Evolutionary conservation across 257 asterid species (phyloP), one percentile per base, ranked within the genome.

Genomic region (Linderniella brevidens): DNA sequence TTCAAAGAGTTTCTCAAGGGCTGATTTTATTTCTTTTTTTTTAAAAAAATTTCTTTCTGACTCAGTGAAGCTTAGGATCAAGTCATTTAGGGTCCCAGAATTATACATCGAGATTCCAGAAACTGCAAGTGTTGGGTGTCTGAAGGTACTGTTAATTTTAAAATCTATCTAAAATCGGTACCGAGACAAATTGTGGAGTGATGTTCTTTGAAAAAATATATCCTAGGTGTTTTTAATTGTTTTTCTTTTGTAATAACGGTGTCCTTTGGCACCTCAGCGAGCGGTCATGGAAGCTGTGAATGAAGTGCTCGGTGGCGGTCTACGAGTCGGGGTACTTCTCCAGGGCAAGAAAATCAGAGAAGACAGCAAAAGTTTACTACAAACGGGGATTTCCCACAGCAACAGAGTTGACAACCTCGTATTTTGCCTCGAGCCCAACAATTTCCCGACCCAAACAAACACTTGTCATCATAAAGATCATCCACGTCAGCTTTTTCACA

Each of bases 41-140:
- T 37, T 37, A 11, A 37, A 37, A 11, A 37, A 37, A 39, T 2
- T 39, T 39, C 43, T 39, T 10, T 35, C 25, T 11, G 10, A 17
- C 5, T 6, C 92, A 90, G 99, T 90, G 68, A 75, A 70, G 68
- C 60, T 90, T 49, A 81, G 93, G 71, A 90, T 90, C 41, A 85
- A 81, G 73, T 79, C 99, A 45, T 90, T 90, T 65, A 81, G 61
- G 80, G 86, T 90, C 62, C 99, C 99, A 9, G 99, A 90, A 68
- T 83, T 90, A 53, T 81, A 71, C 56, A 63, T 90, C 17, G 99
- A 90, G 78, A 87, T 90, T 68, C 92, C 99, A 43, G 96, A 90
- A 73, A 77, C 72, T 49, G 83, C 81, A 42, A 90, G 86, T 39
- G 78, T 90, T 54, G 94, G 96, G 58, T 79, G 92, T 29, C 73